Evolutionary conservation across 345 rosid species (phyloP).

Genomic region (Carallia brachiata): DNA sequence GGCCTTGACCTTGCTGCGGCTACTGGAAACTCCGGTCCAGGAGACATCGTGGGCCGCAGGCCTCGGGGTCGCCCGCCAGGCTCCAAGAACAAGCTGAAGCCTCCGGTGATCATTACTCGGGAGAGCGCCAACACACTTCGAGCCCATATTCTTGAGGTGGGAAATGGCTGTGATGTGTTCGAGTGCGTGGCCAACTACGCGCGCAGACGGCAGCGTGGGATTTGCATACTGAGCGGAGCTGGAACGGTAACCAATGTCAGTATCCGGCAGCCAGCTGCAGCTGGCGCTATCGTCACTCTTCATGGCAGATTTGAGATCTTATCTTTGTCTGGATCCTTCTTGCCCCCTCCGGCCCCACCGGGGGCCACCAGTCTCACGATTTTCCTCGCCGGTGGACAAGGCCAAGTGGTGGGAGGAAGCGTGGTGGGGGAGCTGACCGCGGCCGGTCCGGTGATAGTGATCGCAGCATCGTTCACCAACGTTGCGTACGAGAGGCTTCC

Average conservation of each 20-base stretch:
- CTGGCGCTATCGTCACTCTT: constrained; percentile 72
- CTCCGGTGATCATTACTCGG: constrained; percentile 84
- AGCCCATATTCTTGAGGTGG: constrained; percentile 94
- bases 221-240: constrained; percentile 79
- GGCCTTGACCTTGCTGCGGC: constrained; percentile 49
- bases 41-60: constrained; percentile 53
- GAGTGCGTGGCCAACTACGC: constrained; percentile 86
- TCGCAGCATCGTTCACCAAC: constrained; percentile 88
- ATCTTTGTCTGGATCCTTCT: constrained; percentile 86
- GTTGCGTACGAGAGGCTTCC: constrained; percentile 94
- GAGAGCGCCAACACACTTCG: constrained; percentile 97
- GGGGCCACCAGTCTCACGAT: constrained; percentile 90
- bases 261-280: constrained; percentile 82
- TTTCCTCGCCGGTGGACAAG: constrained; percentile 83
- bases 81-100: constrained; percentile 87
- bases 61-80: constrained; percentile 96
- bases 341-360: constrained; percentile 96
- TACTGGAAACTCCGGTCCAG: constrained; percentile 27
- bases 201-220: constrained; percentile 82
- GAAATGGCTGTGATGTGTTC: constrained; percentile 83
- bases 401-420: constrained; percentile 93
- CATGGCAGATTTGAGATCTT: constrained; percentile 94
- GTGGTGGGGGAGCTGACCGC: constrained; percentile 92
- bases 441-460: constrained; percentile 90
- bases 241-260: constrained; percentile 94